Conservation (phyloP, 208 protist genomes). For the Balamuthia mandrillaris region DNA sequence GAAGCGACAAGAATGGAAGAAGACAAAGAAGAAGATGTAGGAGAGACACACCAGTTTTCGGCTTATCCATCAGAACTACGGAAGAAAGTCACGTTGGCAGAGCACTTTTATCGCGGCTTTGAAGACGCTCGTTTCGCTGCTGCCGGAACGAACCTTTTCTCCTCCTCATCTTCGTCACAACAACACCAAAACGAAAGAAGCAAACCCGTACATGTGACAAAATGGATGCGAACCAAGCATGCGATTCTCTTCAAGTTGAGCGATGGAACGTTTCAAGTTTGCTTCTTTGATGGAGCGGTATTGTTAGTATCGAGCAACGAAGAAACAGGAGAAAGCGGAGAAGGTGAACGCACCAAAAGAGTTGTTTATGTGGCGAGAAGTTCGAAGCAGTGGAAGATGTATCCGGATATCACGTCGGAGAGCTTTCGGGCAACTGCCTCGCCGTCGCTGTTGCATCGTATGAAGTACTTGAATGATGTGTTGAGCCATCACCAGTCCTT, state of each 20-base stretch:
- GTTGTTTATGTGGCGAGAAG: no score
- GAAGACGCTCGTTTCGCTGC: conserved; percentile 23
- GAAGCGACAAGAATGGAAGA: neutral
- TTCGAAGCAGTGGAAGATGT: no score
- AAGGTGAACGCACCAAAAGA: no score
- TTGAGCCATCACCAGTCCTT: no score
- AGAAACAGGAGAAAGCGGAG: no score
- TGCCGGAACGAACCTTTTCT: neutral
- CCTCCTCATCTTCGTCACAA: neutral
- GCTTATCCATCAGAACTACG: conserved; percentile 77
- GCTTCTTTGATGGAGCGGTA: no score
- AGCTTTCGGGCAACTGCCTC: no score
- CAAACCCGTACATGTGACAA: conserved; percentile 76
- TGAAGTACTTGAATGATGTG: no score
- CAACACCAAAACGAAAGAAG: neutral
- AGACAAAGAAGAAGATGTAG: neutral
- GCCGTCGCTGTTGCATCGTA: no score
- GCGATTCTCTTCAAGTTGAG: conserved; percentile 92
- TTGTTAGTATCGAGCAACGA: no score
- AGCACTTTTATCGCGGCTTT: conserved; percentile 89
- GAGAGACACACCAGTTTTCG: neutral
- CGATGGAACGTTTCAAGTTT: conserved; percentile 91
- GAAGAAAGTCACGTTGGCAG: conserved; percentile 94
- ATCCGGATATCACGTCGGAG: no score
- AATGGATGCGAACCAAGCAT: conserved; percentile 86